Conservation (phyloP, 345 rosid species). For the Citrus australasica region DNA sequence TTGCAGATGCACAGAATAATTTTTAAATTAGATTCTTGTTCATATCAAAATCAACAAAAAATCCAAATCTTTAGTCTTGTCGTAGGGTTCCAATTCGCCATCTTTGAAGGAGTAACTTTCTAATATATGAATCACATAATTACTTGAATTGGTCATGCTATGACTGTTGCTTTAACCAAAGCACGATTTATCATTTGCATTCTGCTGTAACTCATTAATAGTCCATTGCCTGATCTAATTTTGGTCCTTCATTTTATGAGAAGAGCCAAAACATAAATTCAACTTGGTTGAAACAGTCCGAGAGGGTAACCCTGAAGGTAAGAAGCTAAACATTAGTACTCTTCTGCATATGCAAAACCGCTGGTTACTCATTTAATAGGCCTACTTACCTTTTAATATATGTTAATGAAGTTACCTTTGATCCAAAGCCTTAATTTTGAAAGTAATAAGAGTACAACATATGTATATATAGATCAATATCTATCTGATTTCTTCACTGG, state of each 20-base stretch:
- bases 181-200: background rate
- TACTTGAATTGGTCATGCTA: background rate
- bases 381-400: no score
- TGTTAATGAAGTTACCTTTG: no score
- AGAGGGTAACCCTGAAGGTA: background rate
- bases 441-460: no score
- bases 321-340: background rate
- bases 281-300: no score
- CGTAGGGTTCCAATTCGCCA: constrained; percentile 1
- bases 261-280: background rate
- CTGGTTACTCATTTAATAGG: no score
- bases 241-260: background rate
- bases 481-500: no score
- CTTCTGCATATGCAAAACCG: no score
- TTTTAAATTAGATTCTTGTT: background rate
- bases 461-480: no score
- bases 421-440: no score
- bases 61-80: background rate
- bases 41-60: background rate
- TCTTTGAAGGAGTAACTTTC: background rate
- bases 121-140: background rate
- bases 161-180: background rate
- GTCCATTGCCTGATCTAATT: background rate
- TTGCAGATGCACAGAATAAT: constrained; percentile 1
- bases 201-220: background rate